These are phyloP conservation scores for Edaphochlamys debaryana DNA, from an alignment of 139 green algal genomes.

Conservation along the genomic window DNA sequence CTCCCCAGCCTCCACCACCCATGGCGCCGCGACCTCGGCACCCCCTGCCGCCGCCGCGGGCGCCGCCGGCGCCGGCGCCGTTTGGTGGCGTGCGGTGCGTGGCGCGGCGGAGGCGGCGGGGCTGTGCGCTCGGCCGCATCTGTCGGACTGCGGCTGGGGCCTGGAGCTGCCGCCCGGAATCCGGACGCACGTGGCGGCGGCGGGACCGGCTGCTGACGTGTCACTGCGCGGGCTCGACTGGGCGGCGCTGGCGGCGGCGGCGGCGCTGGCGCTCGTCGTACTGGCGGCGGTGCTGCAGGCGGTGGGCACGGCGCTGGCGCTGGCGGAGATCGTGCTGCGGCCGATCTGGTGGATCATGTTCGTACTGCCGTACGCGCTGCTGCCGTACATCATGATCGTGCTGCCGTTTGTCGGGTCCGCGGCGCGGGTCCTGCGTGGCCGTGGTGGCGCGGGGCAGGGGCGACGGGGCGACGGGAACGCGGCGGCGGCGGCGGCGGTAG, in stretches of 20 bases:
- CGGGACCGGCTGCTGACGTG: no score
- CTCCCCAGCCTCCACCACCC: no score
- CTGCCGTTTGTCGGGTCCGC: no score
- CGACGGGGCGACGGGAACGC: no score
- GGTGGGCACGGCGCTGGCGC: neutral
- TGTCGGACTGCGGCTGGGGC: slow-evolving; percentile 9
- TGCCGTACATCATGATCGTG: neutral
- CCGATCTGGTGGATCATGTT: neutral
- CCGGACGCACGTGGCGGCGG: no score
- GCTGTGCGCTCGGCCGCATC: slow-evolving; percentile 5
- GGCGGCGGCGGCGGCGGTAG: no score
- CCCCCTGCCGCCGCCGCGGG: no score
- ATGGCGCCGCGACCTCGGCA: no score
- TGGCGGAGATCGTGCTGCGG: neutral
- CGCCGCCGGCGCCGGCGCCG: no score
- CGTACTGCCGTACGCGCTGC: neutral
- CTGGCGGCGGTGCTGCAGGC: neutral
- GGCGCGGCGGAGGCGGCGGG: neutral
- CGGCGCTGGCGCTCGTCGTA: neutral
- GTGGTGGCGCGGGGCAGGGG: no score
- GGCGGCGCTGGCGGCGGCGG: neutral
- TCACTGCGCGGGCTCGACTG: slow-evolving; percentile 7
- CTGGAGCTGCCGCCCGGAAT: no score
- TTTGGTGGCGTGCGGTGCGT: no score
- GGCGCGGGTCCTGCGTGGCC: neutral